A percentile compares a stretch with the other conserved stretches of the same genome.
Conservation (phyloP, 495 filamentous ascomycete genomes). For the Talaromyces stipitatus region DNA sequence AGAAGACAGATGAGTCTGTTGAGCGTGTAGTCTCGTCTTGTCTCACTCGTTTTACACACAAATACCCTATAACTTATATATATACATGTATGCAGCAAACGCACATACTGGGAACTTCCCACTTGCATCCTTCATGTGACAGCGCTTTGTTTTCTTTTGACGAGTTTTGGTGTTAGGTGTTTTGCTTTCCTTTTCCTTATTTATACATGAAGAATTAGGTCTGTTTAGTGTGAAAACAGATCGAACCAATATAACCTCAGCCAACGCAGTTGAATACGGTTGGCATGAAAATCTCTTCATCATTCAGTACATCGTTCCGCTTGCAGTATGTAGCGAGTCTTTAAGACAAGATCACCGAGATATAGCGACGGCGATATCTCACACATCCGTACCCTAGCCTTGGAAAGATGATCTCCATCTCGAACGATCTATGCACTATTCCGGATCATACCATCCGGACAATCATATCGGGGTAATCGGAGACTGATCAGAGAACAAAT, state of each 20-base stretch:
- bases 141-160: not conserved
- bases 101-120: not conserved
- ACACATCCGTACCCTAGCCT: too few relatives aligned
- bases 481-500: too few relatives aligned
- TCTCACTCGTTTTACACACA: not conserved
- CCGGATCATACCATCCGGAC: too few relatives aligned
- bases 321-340: not conserved
- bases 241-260: not conserved
- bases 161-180: too few relatives aligned
- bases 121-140: not conserved
- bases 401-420: too few relatives aligned
- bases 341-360: not conserved
- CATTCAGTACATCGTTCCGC: not conserved
- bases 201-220: not conserved
- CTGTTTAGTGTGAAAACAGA: not conserved
- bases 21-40: slow-evolving; percentile 25
- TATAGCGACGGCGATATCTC: not conserved
- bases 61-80: not conserved
- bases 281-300: too few relatives aligned
- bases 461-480: too few relatives aligned
- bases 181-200: not conserved
- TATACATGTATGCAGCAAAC: not conserved
- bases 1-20: slow-evolving; percentile 60
- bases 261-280: not conserved
- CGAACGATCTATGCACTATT: too few relatives aligned